Percentiles rank a stretch among this genome's conserved stretches.
Evolutionary conservation across 1,284 basidiomycete species (phyloP).

Genomic region (Ceratobasidium papillatum): DNA sequence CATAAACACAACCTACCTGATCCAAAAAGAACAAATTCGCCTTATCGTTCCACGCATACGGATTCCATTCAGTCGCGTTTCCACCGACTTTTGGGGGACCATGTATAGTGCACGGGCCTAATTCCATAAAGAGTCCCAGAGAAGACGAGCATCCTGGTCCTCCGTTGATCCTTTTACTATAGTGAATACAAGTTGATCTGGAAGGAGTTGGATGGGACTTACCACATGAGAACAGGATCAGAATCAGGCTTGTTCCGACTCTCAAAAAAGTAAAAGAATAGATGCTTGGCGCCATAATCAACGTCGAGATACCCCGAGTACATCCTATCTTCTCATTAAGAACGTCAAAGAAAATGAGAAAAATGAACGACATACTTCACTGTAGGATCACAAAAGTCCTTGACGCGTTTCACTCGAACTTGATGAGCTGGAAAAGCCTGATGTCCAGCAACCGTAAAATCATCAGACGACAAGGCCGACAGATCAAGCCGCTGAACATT

Average conservation of each 20-base stretch:
- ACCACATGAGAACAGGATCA: conserved; percentile 42
- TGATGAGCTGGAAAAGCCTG: conserved; percentile 24
- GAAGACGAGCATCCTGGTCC: conserved; percentile 67
- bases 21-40: conserved; percentile 78
- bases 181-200: conserved; percentile 44
- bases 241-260: conserved; percentile 70
- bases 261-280: conserved; percentile 90
- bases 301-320: conserved; percentile 75
- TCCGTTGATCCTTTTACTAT: conserved; percentile 72
- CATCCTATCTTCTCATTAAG: conserved; percentile 49
- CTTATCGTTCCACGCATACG: conserved; percentile 69
- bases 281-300: conserved; percentile 71
- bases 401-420: conserved; percentile 8
- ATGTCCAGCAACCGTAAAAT: conserved; percentile 27
- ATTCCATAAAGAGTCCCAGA: conserved; percentile 73
- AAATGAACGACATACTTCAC: conserved; percentile 14
- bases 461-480: conserved; percentile 18
- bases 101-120: conserved; percentile 57
- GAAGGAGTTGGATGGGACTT: neutral
- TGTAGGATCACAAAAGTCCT: conserved; percentile 32
- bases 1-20: conserved; percentile 55
- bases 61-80: conserved; percentile 65
- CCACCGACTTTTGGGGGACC: conserved; percentile 45
- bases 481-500: conserved; percentile 13
- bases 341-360: neutral